These are phyloP conservation scores for Trifolium pratense DNA, from an alignment of 306 rosid genomes.

Conservation along the genomic window DNA sequence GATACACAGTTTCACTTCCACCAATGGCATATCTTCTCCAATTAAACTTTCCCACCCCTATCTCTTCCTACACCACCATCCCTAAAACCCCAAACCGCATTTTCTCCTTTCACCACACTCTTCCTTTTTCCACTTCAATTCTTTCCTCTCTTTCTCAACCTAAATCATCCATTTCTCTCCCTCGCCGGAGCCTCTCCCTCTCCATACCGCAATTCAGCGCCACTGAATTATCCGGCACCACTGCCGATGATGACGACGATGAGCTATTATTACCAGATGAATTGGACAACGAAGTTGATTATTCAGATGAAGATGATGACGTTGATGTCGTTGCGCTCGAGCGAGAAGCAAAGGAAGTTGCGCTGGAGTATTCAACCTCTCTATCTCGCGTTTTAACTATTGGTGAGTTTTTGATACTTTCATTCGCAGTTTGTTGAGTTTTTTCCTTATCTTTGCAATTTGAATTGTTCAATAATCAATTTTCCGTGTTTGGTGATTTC, in stretches of 20 bases:
- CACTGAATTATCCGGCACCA: slow-evolving; percentile 35
- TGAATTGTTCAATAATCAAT: not conserved
- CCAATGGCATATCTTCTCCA: slow-evolving; percentile 51
- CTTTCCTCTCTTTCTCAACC: slow-evolving; percentile 7
- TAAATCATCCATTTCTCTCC: not conserved
- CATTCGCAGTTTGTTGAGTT: not conserved
- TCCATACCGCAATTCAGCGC: slow-evolving; percentile 20
- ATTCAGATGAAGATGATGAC: slow-evolving; percentile 41
- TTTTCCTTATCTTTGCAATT: not conserved
- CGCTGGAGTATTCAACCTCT: slow-evolving; percentile 64
- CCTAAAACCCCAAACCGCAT: slow-evolving; percentile 47
- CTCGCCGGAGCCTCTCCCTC: slow-evolving; percentile 47
- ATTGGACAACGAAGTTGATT: slow-evolving; percentile 26
- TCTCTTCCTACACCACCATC: slow-evolving; percentile 23
- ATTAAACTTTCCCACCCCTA: slow-evolving; percentile 37
- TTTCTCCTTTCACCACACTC: slow-evolving; percentile 37
- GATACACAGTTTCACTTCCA: not conserved
- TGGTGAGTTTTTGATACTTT: slow-evolving; percentile 43
- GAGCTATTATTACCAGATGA: slow-evolving; percentile 33
- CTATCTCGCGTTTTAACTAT: slow-evolving; percentile 57
- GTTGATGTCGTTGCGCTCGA: slow-evolving; percentile 63
- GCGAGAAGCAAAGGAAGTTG: slow-evolving; percentile 68
- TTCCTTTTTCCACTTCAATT: slow-evolving; percentile 31
- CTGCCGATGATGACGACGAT: slow-evolving; percentile 37
- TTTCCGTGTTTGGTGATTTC: slow-evolving; percentile 44